Conservation (phyloP, 345 rosid species). For the Kandelia obovata region DNA sequence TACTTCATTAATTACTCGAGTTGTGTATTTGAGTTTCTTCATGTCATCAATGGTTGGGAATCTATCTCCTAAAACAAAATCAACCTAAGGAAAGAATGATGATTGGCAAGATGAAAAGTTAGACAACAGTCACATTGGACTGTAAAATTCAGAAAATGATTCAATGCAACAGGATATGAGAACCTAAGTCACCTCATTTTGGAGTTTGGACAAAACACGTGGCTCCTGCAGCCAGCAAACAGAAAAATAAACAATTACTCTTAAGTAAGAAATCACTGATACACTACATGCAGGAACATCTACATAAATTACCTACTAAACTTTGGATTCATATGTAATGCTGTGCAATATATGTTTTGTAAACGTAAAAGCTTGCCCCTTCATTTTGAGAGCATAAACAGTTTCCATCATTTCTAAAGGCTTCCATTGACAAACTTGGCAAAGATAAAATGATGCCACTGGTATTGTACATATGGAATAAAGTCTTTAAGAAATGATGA, state of each 20-base stretch:
- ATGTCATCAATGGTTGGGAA: conserved; percentile 74
- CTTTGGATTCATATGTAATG: too few relatives aligned
- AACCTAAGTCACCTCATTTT: conserved; percentile 59
- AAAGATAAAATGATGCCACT: too few relatives aligned
- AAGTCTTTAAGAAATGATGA: too few relatives aligned
- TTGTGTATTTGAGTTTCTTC: conserved; percentile 88
- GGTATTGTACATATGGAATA: too few relatives aligned
- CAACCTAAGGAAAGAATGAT: conserved; percentile 50
- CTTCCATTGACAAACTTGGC: too few relatives aligned
- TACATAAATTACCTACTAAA: not conserved
- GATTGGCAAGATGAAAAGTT: conserved; percentile 7
- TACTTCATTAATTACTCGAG: conserved; percentile 92
- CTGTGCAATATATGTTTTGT: too few relatives aligned
- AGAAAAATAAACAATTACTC: conserved; percentile 1
- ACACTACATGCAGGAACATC: not conserved
- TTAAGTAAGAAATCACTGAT: not conserved
- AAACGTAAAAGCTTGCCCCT: too few relatives aligned
- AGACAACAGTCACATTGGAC: not conserved
- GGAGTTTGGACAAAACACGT: conserved; percentile 70
- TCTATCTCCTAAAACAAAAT: conserved; percentile 81
- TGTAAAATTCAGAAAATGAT: conserved; percentile 7
- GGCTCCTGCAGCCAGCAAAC: conserved; percentile 60
- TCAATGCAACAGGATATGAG: not conserved
- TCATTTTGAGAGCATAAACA: too few relatives aligned
- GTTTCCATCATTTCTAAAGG: too few relatives aligned